Conservation (phyloP, 805 yeast species). For the Hanseniaspora nectarophila region DNA sequence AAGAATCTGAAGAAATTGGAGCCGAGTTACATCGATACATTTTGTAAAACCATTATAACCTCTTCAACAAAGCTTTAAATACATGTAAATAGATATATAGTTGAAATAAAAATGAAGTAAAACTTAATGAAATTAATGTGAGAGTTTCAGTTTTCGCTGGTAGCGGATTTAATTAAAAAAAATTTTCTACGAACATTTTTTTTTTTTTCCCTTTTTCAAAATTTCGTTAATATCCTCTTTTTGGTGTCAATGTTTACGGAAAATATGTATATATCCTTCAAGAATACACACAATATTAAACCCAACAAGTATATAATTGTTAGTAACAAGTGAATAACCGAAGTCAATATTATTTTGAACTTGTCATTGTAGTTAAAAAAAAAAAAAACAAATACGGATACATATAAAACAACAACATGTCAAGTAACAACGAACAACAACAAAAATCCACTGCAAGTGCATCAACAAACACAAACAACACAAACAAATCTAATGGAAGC, state of each 20-base stretch:
- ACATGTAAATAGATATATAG: not conserved
- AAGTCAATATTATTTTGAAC: too few relatives aligned
- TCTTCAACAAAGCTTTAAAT: not conserved
- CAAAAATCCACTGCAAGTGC: not conserved
- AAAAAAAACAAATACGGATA: too few relatives aligned
- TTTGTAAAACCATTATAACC: too few relatives aligned
- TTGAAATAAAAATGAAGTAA: not conserved
- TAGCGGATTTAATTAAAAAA: too few relatives aligned
- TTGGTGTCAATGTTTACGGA: not conserved
- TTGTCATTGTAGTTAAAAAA: too few relatives aligned
- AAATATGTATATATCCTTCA: too few relatives aligned
- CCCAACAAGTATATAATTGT: too few relatives aligned
- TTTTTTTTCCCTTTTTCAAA: too few relatives aligned
- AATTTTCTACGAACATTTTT: too few relatives aligned
- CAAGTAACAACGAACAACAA: not conserved
- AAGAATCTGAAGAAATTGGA: not conserved
- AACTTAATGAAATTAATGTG: too few relatives aligned
- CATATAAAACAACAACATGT: not conserved
- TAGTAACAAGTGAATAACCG: too few relatives aligned
- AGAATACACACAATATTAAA: too few relatives aligned
- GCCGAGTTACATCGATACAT: not conserved
- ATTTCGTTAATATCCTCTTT: not conserved
- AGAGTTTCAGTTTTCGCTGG: not conserved
- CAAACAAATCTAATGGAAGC: constrained; percentile 15
- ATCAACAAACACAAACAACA: not conserved